phyloP scores from a whole-genome alignment of 129 eudicot species.

The Flaveria brownii region DNA sequence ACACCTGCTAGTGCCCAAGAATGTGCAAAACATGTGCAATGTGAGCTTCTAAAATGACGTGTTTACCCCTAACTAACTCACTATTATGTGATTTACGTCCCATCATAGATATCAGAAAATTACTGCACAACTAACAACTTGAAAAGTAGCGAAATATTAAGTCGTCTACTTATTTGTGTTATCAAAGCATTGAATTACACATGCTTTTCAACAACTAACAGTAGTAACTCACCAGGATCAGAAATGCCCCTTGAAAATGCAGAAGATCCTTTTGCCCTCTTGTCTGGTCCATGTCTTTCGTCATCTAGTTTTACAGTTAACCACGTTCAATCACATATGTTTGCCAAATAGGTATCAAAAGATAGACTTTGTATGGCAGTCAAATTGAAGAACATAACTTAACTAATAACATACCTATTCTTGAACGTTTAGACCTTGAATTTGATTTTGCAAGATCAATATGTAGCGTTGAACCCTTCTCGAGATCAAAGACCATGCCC shows the following conservation, averaged over 20 bases:
- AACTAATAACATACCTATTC: conserved; percentile 54
- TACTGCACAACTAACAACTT: conserved; percentile 31
- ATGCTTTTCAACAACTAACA: conserved; percentile 14
- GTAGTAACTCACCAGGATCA: conserved; percentile 67
- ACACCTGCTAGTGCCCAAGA: conserved; percentile 99
- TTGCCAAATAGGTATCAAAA: not conserved
- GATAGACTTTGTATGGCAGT: not conserved
- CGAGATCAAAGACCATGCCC: conserved; percentile 96
- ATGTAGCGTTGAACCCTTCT: conserved; percentile 77
- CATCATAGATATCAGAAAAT: conserved; percentile 27
- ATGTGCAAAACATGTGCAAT: conserved; percentile 94
- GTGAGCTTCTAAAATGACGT: conserved; percentile 81
- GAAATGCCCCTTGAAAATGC: conserved; percentile 47
- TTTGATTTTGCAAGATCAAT: conserved; percentile 94
- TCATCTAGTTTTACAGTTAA: conserved; percentile 54
- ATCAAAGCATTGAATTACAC: conserved; percentile 10
- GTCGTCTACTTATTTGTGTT: conserved; percentile 10
- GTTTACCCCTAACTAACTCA: conserved; percentile 60
- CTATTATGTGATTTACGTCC: conserved; percentile 22
- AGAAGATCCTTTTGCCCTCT: conserved; percentile 68
- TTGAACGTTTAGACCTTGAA: conserved; percentile 88
- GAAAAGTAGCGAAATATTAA: conserved; percentile 17
- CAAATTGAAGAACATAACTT: not conserved
- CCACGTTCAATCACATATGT: conserved; percentile 12
- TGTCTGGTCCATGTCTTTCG: conserved; percentile 66